Evolutionary conservation across 2,329 filamentous ascomycete species (phyloP).

Genomic region (Trematosphaeria pertusa): DNA sequence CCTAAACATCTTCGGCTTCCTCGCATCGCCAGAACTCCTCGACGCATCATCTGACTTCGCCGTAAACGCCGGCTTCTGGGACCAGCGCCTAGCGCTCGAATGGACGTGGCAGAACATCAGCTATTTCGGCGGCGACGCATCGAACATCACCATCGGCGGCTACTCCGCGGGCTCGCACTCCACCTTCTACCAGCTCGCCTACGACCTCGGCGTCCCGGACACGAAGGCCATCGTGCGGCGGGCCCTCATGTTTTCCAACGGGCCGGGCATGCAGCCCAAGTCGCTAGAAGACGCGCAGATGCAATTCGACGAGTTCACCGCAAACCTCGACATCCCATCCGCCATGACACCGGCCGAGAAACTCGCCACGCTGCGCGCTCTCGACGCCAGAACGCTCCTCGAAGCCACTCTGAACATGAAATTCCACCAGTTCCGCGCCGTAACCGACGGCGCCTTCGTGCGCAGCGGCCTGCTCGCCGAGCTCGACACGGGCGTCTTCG

Average conservation of each 20-base stretch:
- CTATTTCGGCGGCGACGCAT: constrained; percentile 59
- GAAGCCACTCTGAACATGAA: constrained; percentile 51
- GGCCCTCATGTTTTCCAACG: constrained; percentile 62
- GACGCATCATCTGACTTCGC: constrained; percentile 42
- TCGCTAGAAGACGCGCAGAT: constrained; percentile 53
- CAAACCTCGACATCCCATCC: constrained; percentile 52
- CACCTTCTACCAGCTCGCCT: constrained; percentile 63
- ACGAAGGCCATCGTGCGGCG: constrained; percentile 57
- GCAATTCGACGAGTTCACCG: constrained; percentile 61
- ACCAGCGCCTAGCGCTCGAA: constrained; percentile 62
- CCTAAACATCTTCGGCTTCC: constrained; percentile 63
- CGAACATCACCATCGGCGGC: constrained; percentile 61
- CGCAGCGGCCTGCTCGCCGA: constrained; percentile 51
- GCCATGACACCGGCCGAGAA: constrained; percentile 52
- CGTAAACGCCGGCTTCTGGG: constrained; percentile 65
- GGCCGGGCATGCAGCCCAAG: constrained; percentile 61
- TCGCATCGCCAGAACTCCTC: constrained; percentile 57
- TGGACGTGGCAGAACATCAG: constrained; percentile 61
- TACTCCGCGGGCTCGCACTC: constrained; percentile 66
- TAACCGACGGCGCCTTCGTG: constrained; percentile 59
- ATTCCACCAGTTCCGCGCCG: constrained; percentile 62
- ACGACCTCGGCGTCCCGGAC: constrained; percentile 60
- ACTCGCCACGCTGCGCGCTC: constrained; percentile 52
- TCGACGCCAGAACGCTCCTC: constrained; percentile 51
- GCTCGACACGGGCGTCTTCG: constrained; percentile 59